These are phyloP conservation scores for Castanopsis chinensis DNA, from an alignment of 306 rosid species.

Conservation along the genomic window DNA sequence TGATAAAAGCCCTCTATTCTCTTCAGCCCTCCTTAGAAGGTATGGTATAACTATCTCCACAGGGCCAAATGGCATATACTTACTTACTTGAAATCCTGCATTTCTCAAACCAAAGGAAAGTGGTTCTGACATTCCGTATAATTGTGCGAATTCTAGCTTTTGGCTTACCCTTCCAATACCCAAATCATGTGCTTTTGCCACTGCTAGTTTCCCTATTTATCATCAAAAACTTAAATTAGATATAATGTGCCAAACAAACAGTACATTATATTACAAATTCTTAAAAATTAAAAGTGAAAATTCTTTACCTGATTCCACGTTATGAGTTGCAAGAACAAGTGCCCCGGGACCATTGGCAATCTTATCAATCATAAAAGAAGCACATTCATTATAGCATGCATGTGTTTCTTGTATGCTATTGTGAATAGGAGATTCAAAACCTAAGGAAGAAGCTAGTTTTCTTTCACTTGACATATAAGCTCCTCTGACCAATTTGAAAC, in stretches of 20 bases:
- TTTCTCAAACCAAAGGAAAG: slow-evolving; percentile 73
- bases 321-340: slow-evolving; percentile 83
- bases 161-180: slow-evolving; percentile 74
- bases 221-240: neutral
- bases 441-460: slow-evolving; percentile 52
- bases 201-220: slow-evolving; percentile 67
- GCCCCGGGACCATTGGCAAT: slow-evolving; percentile 61
- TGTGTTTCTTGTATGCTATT: slow-evolving; percentile 67
- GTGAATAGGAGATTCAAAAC: slow-evolving; percentile 76
- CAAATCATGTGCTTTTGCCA: slow-evolving; percentile 62
- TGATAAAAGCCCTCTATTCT: slow-evolving; percentile 78
- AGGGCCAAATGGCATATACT: slow-evolving; percentile 94
- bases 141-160: slow-evolving; percentile 85
- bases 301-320: slow-evolving; percentile 68
- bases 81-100: slow-evolving; percentile 95
- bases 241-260: neutral
- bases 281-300: neutral
- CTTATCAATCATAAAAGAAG: slow-evolving; percentile 58
- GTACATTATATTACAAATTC: neutral
- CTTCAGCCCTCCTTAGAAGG: slow-evolving; percentile 87
- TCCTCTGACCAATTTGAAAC: slow-evolving; percentile 84
- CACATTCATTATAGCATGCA: slow-evolving; percentile 67
- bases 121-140: slow-evolving; percentile 87
- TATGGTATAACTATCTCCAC: slow-evolving; percentile 79
- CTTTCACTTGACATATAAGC: slow-evolving; percentile 88